Evolutionary conservation across 164 flowering plant species (phyloP).

Genomic region (Vitis rotundifolia): DNA sequence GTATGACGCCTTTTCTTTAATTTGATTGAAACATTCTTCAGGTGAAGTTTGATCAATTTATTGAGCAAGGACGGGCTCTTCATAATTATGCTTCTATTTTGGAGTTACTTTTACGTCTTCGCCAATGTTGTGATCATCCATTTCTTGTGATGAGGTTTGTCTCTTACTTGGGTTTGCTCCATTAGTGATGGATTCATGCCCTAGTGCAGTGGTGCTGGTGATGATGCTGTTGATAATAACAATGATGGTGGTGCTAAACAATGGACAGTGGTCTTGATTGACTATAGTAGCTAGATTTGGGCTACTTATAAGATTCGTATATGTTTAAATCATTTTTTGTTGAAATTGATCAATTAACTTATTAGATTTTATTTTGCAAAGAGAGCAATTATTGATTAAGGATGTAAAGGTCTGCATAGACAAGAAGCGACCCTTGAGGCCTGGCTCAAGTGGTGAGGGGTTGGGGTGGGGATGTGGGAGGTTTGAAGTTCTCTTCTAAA

Average conservation of each 20-base stretch:
- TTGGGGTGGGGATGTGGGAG: too few species aligned
- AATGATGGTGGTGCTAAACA: too few species aligned
- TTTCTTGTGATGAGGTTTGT: conserved; percentile 95
- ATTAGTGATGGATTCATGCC: background rate
- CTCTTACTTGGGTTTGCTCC: conserved; percentile 1
- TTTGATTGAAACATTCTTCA: conserved; percentile 21
- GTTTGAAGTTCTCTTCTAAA: too few species aligned
- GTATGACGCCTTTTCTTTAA: background rate
- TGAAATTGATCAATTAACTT: background rate
- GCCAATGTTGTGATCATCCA: conserved; percentile 99
- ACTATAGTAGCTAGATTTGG: too few species aligned
- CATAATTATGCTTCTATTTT: conserved; percentile 98
- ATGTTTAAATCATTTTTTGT: background rate
- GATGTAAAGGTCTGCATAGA: background rate
- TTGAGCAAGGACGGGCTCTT: conserved; percentile 95
- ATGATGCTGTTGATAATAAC: background rate
- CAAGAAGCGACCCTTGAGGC: too few species aligned
- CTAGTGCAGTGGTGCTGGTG: background rate
- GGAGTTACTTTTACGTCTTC: conserved; percentile 97
- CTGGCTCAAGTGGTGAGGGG: too few species aligned
- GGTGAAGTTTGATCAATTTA: conserved; percentile 98
- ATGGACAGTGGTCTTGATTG: too few species aligned
- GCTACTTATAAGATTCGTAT: too few species aligned
- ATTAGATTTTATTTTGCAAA: background rate
- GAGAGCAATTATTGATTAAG: background rate